Conservation (phyloP, 768 basidiomycete species). For the Trametes maxima region DNA sequence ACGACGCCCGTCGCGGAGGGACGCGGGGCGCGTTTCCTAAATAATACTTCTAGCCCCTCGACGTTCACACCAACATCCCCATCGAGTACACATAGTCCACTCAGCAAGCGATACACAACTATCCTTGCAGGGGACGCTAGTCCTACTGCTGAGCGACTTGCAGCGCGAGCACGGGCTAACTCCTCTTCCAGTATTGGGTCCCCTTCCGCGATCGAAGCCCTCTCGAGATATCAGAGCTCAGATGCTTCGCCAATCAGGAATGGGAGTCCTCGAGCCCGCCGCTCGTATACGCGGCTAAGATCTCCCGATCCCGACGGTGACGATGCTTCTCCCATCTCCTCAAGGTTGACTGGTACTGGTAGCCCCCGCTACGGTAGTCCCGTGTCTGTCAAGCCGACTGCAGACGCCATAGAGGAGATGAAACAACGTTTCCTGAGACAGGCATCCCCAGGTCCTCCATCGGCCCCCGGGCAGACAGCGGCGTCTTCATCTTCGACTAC, state of each 20-base stretch:
- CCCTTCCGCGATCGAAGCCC: slow-evolving; percentile 13
- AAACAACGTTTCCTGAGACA: slow-evolving; percentile 55
- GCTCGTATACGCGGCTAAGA: slow-evolving; percentile 23
- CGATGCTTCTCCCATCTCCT: slow-evolving; percentile 18
- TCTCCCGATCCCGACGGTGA: slow-evolving; percentile 23
- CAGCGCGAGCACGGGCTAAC: slow-evolving; percentile 19
- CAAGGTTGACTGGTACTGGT: slow-evolving; percentile 12
- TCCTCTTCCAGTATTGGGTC: slow-evolving; percentile 21
- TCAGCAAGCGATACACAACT: slow-evolving; percentile 17
- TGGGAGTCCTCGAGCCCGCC: slow-evolving; percentile 25
- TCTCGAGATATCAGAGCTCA: slow-evolving; percentile 16
- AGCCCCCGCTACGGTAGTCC: slow-evolving; percentile 28
- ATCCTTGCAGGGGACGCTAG: slow-evolving; percentile 18
- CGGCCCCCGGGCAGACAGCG: slow-evolving; percentile 18
- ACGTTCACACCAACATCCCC: slow-evolving; percentile 14
- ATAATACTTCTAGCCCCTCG: slow-evolving; percentile 12
- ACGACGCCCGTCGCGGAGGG: slow-evolving; percentile 23
- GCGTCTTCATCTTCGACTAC: slow-evolving; percentile 16
- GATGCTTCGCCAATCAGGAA: slow-evolving; percentile 14
- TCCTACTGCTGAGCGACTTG: slow-evolving; percentile 24
- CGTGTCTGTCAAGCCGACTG: slow-evolving; percentile 35
- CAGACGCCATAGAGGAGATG: slow-evolving; percentile 64
- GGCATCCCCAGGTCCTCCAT: slow-evolving; percentile 29
- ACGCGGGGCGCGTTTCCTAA: slow-evolving; percentile 8
- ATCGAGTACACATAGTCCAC: slow-evolving; percentile 10